phyloP scores from a whole-genome alignment of 208 protist species.

The Leishmania mexicana region DNA sequence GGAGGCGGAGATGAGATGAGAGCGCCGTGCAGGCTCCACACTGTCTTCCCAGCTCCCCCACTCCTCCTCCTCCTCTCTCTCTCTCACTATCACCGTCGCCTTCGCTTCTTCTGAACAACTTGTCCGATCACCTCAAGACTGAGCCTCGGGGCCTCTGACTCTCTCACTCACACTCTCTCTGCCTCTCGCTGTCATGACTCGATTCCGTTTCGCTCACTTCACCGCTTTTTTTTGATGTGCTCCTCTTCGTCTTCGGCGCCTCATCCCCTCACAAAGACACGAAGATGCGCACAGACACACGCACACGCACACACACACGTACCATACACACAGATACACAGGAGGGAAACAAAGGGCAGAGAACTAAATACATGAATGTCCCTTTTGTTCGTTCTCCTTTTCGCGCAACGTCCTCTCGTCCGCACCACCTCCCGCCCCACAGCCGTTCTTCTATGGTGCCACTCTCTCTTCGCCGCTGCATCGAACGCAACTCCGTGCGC shows the following conservation, averaged over 20 bases:
- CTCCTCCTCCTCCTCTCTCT: not conserved
- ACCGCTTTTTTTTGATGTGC: not conserved
- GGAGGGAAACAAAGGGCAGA: not conserved
- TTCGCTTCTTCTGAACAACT: not conserved
- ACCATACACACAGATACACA: not conserved
- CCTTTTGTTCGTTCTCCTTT: not conserved
- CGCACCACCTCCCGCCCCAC: not conserved
- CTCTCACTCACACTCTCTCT: not conserved
- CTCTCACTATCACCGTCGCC: not conserved
- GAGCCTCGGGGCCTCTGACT: not conserved
- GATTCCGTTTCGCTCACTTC: not conserved
- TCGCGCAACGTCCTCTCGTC: not conserved
- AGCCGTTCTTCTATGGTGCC: not conserved
- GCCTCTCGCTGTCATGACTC: not conserved
- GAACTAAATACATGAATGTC: conserved; percentile 8
- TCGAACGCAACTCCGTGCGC: not conserved
- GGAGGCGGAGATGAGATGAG: not conserved
- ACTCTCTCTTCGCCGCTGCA: not conserved
- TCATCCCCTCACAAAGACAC: not conserved
- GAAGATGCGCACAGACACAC: not conserved
- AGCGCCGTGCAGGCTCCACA: not conserved
- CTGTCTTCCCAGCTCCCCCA: too few species aligned
- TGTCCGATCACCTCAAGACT: not conserved
- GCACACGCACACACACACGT: not conserved
- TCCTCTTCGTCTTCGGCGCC: not conserved